Evolutionary conservation across 805 yeast genomes (phyloP).

Genomic region (Yarrowia phangngaensis): DNA sequence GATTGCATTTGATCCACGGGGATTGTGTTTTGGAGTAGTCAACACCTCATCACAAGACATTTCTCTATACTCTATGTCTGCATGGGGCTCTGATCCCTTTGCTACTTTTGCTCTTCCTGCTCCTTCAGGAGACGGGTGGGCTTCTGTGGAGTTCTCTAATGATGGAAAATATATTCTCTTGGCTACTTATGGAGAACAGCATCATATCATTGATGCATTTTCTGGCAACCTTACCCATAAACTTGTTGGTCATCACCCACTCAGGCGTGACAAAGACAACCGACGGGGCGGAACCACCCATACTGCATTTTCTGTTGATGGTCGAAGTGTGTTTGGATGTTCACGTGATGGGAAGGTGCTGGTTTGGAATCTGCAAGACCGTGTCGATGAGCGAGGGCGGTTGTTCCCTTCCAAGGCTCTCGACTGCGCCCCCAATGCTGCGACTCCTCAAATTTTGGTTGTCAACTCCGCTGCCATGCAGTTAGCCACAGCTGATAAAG

Average conservation of each 20-base stretch:
- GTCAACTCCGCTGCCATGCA: constrained; percentile 61
- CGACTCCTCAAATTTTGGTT: constrained; percentile 48
- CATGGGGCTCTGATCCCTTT: constrained; percentile 58
- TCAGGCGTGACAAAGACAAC: constrained; percentile 42
- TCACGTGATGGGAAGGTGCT: constrained; percentile 52
- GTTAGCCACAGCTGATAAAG: constrained; percentile 62
- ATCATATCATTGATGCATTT: constrained; percentile 66
- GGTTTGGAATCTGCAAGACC: constrained; percentile 48
- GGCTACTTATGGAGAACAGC: constrained; percentile 53
- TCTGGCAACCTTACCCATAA: constrained; percentile 51
- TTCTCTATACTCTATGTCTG: constrained; percentile 58
- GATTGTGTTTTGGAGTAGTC: constrained; percentile 72
- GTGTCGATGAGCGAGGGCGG: constrained; percentile 28
- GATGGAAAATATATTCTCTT: constrained; percentile 64
- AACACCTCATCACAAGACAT: constrained; percentile 34
- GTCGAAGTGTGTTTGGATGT: constrained; percentile 57
- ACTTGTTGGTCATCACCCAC: constrained; percentile 49
- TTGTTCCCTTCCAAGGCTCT: constrained; percentile 33
- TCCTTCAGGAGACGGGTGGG: constrained; percentile 45
- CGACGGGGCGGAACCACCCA: constrained; percentile 47
- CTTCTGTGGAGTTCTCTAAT: constrained; percentile 72
- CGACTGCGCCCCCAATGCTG: constrained; percentile 29
- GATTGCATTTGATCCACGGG: constrained; percentile 78
- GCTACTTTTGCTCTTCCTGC: constrained; percentile 45
- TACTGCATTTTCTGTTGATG: constrained; percentile 64